Percentiles rank a stretch among this genome's conserved stretches.
These are phyloP conservation scores for Spizellomyces punctatus DNA, from an alignment of 192 early-diverging fungal genomes.

Conservation along the genomic window DNA sequence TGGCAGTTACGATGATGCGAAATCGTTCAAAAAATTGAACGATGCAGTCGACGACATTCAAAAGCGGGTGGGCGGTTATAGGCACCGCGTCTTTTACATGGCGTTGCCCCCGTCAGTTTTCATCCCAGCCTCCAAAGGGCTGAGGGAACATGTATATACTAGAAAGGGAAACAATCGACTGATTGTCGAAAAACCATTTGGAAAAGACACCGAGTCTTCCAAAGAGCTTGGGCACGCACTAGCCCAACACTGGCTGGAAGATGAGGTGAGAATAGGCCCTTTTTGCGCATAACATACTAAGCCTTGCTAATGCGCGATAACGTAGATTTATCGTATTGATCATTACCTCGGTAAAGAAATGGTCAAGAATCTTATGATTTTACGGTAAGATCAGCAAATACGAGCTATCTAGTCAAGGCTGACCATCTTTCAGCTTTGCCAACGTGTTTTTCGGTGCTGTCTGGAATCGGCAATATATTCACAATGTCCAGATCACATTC, in stretches of 20 bases:
- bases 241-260: conserved; percentile 78
- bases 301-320: not conserved
- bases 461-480: conserved; percentile 87
- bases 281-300: not conserved
- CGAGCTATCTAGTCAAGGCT: conserved; percentile 11
- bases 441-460: conserved; percentile 92
- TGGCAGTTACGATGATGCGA: conserved; percentile 83
- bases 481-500: conserved; percentile 97
- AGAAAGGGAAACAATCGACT: conserved; percentile 74
- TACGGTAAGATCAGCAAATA: conserved; percentile 51
- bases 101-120: conserved; percentile 96
- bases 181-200: conserved; percentile 98
- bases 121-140: conserved; percentile 75
- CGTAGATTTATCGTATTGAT: conserved; percentile 95
- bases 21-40: conserved; percentile 69
- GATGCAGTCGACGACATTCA: conserved; percentile 65
- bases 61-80: conserved; percentile 36
- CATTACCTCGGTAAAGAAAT: conserved; percentile 99
- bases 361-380: conserved; percentile 95
- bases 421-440: conserved; percentile 61
- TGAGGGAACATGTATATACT: conserved; percentile 71
- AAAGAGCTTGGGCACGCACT: conserved; percentile 73
- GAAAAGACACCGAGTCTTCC: conserved; percentile 85
- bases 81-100: conserved; percentile 91
- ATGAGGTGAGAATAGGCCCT: conserved; percentile 61